Evolutionary conservation across 169 alveolate genomes (phyloP), one percentile per base, ranked within the genome.

Genomic region (Neospora caninum): DNA sequence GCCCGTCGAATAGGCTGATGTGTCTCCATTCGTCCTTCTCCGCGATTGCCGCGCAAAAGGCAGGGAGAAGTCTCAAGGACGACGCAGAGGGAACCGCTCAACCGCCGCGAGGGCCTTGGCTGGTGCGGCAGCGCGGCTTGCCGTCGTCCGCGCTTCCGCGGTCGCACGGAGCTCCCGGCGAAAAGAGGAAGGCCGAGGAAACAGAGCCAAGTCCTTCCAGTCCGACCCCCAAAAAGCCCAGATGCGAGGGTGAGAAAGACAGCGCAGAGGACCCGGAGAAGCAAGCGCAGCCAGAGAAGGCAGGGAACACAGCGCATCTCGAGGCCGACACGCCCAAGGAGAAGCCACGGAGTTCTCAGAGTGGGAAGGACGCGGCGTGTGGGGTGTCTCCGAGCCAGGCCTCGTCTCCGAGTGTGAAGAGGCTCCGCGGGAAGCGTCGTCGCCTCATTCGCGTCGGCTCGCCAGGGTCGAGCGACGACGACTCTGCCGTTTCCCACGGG

Each of bases 321-420:
- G n/a, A n/a, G n/a, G n/a, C n/a, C n/a, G n/a, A n/a, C n/a, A n/a
- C n/a, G n/a, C n/a, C n/a, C n/a, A n/a, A 91, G 82, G 88, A 67
- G 70, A 67, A 54, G 69, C 82, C 36, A 58, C 58, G 49, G 92
- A 38, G 41, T 87, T 88, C 43, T 80, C 94, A 73, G 89, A 88
- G 36, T 36, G 80, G 78, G 94, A 54, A 80, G 45, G 43, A 38
- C 80, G 39, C 80, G 80, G 70, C 16, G n/a, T 1, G 31, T 7
- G 31, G 73, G n/a, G 73, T 7, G 73, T 4, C 73, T 22, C n/a
- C 73, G 73, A 27, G 73, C 73, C 31, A 64, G 73, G 73, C 86
- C n/a, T 38, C 86, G 39, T 78, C 86, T 10, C 45, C 86, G 27
- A 78, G 86, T 43, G 39, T n/a, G 45, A 78, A 78, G 86, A 13